phyloP scores from a whole-genome alignment of 768 basidiomycete genomes.

The Amanita exitialis region DNA sequence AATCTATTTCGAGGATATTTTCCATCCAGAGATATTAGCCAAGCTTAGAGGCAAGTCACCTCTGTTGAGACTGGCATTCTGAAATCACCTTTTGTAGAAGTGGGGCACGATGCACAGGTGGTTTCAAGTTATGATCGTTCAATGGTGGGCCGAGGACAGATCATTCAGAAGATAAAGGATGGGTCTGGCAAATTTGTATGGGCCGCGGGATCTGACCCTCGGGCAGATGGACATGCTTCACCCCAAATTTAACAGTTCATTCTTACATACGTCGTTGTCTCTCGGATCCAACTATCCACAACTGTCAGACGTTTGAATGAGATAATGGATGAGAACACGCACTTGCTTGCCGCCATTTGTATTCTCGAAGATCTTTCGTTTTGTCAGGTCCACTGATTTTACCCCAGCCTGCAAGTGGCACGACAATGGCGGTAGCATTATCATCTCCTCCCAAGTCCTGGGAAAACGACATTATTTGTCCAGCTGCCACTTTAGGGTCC shows the following conservation, averaged over 20 bases:
- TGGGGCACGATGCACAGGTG: slow-evolving; percentile 79
- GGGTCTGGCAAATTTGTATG: slow-evolving; percentile 69
- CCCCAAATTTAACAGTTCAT: slow-evolving; percentile 60
- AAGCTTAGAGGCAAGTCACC: slow-evolving; percentile 53
- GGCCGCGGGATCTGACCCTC: slow-evolving; percentile 89
- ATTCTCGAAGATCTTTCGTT: slow-evolving; percentile 78
- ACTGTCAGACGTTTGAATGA: not conserved
- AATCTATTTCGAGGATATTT: slow-evolving; percentile 84
- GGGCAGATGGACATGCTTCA: slow-evolving; percentile 82
- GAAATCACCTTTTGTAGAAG: slow-evolving; percentile 32
- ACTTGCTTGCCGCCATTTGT: slow-evolving; percentile 61
- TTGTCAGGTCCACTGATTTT: slow-evolving; percentile 68
- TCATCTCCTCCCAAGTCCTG: slow-evolving; percentile 86
- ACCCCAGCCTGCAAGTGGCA: slow-evolving; percentile 92
- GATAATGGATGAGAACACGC: slow-evolving; percentile 10
- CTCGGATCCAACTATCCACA: slow-evolving; percentile 45
- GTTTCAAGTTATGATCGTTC: slow-evolving; percentile 50
- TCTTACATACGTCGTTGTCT: slow-evolving; percentile 55
- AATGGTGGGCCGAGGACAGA: slow-evolving; percentile 77
- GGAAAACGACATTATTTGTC: slow-evolving; percentile 73
- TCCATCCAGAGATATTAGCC: slow-evolving; percentile 48
- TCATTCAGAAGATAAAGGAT: slow-evolving; percentile 75
- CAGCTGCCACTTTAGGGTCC: slow-evolving; percentile 74
- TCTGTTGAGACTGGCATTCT: slow-evolving; percentile 1
- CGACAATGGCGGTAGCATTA: slow-evolving; percentile 84